A percentile compares a stretch with the other conserved stretches of the same genome.
Evolutionary conservation across 176 grass and related monocot genomes (phyloP).

Genomic region (Pontederia crassipes): DNA sequence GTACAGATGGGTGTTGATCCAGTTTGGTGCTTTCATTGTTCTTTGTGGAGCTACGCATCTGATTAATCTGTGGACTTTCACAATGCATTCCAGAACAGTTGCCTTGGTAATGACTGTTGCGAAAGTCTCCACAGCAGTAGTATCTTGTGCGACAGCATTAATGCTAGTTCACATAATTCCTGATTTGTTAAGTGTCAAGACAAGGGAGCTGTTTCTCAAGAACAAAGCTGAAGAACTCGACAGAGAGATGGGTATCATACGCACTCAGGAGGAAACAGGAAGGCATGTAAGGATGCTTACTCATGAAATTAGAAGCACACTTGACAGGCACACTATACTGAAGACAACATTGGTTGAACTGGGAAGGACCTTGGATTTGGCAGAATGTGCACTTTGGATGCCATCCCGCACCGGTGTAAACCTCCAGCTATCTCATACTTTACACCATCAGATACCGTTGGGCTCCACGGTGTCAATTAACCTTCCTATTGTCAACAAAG

Average conservation of each 20-base stretch:
- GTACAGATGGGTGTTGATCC: conserved; percentile 67
- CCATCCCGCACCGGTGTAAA: conserved; percentile 34
- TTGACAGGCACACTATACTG: conserved; percentile 76
- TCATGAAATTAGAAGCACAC: conserved; percentile 86
- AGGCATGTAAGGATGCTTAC: conserved; percentile 85
- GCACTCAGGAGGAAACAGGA: conserved; percentile 62
- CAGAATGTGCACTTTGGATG: conserved; percentile 79
- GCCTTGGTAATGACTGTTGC: conserved; percentile 50
- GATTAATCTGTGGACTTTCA: conserved; percentile 76
- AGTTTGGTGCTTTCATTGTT: conserved; percentile 84
- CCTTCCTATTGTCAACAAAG: conserved; percentile 22
- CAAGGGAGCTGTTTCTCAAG: conserved; percentile 65
- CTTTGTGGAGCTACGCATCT: conserved; percentile 86
- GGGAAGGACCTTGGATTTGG: conserved; percentile 53
- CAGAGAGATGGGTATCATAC: conserved; percentile 68
- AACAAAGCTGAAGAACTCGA: conserved; percentile 73
- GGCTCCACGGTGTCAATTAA: conserved; percentile 22
- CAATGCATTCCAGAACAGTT: conserved; percentile 41
- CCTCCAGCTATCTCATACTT: conserved; percentile 32
- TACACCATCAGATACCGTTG: conserved; percentile 19
- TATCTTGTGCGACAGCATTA: conserved; percentile 77
- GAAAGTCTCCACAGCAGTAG: conserved; percentile 51
- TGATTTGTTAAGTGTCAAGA: conserved; percentile 62
- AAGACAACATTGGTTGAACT: conserved; percentile 76
- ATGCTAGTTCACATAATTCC: conserved; percentile 88